phyloP scores from a whole-genome alignment of 1,139 yeast species.

The Scheffersomyces stambukii region DNA sequence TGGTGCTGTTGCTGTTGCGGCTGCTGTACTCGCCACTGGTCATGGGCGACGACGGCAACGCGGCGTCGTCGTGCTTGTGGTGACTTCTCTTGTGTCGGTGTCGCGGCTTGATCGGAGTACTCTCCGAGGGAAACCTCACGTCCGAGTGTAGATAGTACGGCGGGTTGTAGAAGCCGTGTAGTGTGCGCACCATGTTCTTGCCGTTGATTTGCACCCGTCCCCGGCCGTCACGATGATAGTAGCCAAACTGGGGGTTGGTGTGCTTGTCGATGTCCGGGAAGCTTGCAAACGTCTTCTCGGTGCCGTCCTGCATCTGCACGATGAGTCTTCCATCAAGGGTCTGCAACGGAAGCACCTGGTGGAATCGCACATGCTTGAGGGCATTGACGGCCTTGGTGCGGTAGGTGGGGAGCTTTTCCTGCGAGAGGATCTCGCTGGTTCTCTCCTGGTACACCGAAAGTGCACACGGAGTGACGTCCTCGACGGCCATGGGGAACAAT shows the following conservation, averaged over 20 bases:
- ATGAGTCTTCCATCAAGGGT: conserved; percentile 2
- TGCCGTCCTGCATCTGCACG: conserved; percentile 2
- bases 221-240: conserved; percentile 2
- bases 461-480: conserved; percentile 4
- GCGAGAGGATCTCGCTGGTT: conserved; percentile 5
- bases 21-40: conserved; percentile 3
- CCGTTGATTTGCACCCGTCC: conserved; percentile 3
- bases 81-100: conserved; percentile 1
- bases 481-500: conserved; percentile 4
- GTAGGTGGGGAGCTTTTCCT: conserved; percentile 3
- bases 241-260: conserved; percentile 4
- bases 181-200: conserved; percentile 3
- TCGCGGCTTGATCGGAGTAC: background rate
- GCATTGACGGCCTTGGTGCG: conserved; percentile 5
- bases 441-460: conserved; percentile 6
- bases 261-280: conserved; percentile 2
- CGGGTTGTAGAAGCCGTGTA: conserved; percentile 4
- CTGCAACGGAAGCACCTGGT: conserved; percentile 4
- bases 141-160: conserved; percentile 1
- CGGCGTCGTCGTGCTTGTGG: too few species aligned
- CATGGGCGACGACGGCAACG: conserved; percentile 2
- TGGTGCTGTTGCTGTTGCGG: conserved; percentile 2
- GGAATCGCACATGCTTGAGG: conserved; percentile 5
- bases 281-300: conserved; percentile 1
- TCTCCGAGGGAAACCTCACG: conserved; percentile 3